Base-by-base conservation (phyloP, 108 stramenopile genomes). In the Nannochloropsis salina region DNA sequence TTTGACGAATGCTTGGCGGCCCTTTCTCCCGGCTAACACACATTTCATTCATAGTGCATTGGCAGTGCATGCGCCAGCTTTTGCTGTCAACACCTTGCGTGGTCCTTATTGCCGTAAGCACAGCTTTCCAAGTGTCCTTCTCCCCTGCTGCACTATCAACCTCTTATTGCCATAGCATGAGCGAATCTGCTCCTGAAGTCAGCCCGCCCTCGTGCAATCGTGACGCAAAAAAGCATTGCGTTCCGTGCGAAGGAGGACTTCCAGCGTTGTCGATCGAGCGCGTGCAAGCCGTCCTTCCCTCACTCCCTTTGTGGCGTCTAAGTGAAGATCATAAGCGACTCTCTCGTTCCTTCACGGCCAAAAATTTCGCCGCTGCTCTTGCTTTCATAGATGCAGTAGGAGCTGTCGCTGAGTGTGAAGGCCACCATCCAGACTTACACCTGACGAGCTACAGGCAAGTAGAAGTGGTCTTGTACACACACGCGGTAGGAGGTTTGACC, bases 391-490 rank as follows among this genome's bases (percentile, higher is more conserved):
- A 94, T 88, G 93, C 81, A 15, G 93, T 94, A 80, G 96, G 94
- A 21, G 90, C 40, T 12, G 93, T 95, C 31, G 94, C 95, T 42
- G 95, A 97, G 90, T 41, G 88, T 44, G 91, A 88, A 80, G 88
- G 88, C 9, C 96, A 98, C 87, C 97, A 98, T 88, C 96, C 97
- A 21, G 95, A 98, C 81, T 86, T 98, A 44, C 97, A 98, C 91
- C 91, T 96, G 51, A 96, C 94, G 21, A 86, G 85, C 80, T 97
- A 97, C 89, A 90, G 96, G 41, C 86, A 95, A 82, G 94, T 98
- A 11, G 93, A 93, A 79, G 87, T 98, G 42, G 92, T 92, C 43
- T 44, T 98, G 12, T 94, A 88, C 80, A 98, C 97, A 4, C 95
- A 96, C 85, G 92, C 90, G 20, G 80, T 95, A 21, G 88, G 91